Percentiles rank a stretch among this genome's conserved stretches.
Conservation (phyloP, 106 monocot species). For the Vanilla planifolia region DNA sequence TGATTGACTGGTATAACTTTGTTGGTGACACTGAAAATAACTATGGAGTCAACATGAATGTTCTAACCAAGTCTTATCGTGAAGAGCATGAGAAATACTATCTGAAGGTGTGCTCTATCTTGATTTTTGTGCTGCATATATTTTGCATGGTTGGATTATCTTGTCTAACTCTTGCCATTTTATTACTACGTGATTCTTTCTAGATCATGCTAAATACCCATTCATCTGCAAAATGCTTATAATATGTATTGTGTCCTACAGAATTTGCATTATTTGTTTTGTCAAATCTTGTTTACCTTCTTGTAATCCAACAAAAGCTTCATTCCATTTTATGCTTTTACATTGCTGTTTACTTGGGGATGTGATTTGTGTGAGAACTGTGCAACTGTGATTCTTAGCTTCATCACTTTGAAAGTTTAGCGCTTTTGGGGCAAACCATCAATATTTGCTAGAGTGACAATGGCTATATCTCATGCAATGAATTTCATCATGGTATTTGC, state of each 20-base stretch:
- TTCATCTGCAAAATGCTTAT: not conserved
- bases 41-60: slow-evolving; percentile 93
- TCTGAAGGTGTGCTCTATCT: slow-evolving; percentile 48
- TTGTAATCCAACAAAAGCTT: too few species aligned
- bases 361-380: too few species aligned
- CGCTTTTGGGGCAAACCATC: too few species aligned
- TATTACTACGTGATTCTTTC: not conserved
- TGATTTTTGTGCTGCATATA: not conserved
- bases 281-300: too few species aligned
- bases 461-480: too few species aligned
- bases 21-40: slow-evolving; percentile 59
- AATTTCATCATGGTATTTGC: too few species aligned
- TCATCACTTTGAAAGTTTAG: too few species aligned
- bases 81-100: slow-evolving; percentile 93
- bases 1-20: slow-evolving; percentile 82
- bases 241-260: not conserved
- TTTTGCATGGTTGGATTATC: not conserved
- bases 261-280: too few species aligned
- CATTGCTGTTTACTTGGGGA: too few species aligned
- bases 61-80: slow-evolving; percentile 61
- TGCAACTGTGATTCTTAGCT: too few species aligned
- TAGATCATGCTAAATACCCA: not conserved
- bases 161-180: not conserved
- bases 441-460: too few species aligned
- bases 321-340: too few species aligned